Conservation (phyloP, 495 filamentous ascomycete genomes). For the Rusavskia elegans region DNA sequence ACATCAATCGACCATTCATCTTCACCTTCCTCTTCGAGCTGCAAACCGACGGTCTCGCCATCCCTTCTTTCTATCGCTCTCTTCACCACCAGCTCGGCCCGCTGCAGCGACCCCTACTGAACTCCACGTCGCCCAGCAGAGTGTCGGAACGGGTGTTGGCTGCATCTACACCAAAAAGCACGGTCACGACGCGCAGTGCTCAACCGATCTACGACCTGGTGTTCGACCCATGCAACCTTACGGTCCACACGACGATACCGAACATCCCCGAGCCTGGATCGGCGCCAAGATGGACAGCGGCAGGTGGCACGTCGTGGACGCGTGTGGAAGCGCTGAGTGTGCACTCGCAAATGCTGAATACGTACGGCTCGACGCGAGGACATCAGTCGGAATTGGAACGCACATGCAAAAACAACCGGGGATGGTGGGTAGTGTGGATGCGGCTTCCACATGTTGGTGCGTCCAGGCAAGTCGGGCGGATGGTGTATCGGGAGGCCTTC, state of each 20-base stretch:
- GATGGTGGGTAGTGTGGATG: conserved; percentile 97
- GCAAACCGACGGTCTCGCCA: conserved; percentile 46
- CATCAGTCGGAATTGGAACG: conserved; percentile 52
- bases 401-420: conserved; percentile 80
- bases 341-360: conserved; percentile 69
- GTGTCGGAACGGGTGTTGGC: conserved; percentile 31
- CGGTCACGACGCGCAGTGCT: conserved; percentile 15
- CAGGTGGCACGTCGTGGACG: conserved; percentile 36
- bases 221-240: conserved; percentile 64
- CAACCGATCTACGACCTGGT: conserved; percentile 67
- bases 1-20: conserved; percentile 69
- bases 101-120: conserved; percentile 52
- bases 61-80: conserved; percentile 57
- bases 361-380: conserved; percentile 45
- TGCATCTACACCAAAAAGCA: conserved; percentile 15
- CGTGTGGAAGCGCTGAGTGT: conserved; percentile 82
- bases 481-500: conserved; percentile 45
- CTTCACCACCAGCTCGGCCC: conserved; percentile 71
- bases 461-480: conserved; percentile 11
- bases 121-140: conserved; percentile 43
- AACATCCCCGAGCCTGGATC: conserved; percentile 62
- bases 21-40: conserved; percentile 78
- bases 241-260: conserved; percentile 70
- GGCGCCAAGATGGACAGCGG: conserved; percentile 12
- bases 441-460: conserved; percentile 35